A percentile compares a stretch with the other conserved stretches of the same genome.
These are phyloP conservation scores for Tetrahymena thermophila DNA, from an alignment of 73 alveolate species.

Conservation along the genomic window DNA sequence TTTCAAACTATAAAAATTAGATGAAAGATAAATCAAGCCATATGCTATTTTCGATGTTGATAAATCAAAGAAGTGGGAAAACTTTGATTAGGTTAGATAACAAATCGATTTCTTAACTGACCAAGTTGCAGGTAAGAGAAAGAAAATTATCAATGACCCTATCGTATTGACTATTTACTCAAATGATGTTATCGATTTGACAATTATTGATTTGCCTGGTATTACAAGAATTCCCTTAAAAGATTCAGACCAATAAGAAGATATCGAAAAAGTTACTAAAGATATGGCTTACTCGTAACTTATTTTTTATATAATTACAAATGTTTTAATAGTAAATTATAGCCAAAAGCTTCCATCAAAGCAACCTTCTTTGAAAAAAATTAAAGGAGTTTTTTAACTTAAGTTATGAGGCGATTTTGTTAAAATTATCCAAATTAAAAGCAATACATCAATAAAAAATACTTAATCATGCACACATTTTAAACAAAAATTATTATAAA, in stretches of 20 bases:
- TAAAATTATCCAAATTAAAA: too few relatives aligned
- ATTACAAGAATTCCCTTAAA: slow-evolving; percentile 64
- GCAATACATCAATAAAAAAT: not conserved
- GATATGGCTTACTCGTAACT: slow-evolving; percentile 42
- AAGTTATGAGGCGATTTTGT: too few relatives aligned
- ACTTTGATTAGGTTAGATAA: slow-evolving; percentile 68
- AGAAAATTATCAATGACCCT: slow-evolving; percentile 65
- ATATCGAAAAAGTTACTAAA: slow-evolving; percentile 49
- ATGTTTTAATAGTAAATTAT: not conserved
- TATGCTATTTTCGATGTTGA: slow-evolving; percentile 63
- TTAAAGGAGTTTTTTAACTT: too few relatives aligned
- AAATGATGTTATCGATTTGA: slow-evolving; percentile 80
- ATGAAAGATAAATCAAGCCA: slow-evolving; percentile 33
- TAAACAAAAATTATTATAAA: not conserved
- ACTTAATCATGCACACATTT: not conserved
- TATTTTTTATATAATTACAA: not conserved
- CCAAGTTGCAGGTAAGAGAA: slow-evolving; percentile 77
- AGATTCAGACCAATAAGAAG: slow-evolving; percentile 52
- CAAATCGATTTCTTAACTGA: slow-evolving; percentile 86
- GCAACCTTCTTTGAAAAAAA: not conserved
- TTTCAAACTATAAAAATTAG: not conserved
- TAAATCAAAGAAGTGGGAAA: slow-evolving; percentile 55
- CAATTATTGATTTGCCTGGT: slow-evolving; percentile 88
- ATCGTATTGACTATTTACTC: slow-evolving; percentile 63
- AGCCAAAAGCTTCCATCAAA: not conserved